Evolutionary conservation across 2,329 filamentous ascomycete species (phyloP).

Genomic region (Aspergillus piperis): DNA sequence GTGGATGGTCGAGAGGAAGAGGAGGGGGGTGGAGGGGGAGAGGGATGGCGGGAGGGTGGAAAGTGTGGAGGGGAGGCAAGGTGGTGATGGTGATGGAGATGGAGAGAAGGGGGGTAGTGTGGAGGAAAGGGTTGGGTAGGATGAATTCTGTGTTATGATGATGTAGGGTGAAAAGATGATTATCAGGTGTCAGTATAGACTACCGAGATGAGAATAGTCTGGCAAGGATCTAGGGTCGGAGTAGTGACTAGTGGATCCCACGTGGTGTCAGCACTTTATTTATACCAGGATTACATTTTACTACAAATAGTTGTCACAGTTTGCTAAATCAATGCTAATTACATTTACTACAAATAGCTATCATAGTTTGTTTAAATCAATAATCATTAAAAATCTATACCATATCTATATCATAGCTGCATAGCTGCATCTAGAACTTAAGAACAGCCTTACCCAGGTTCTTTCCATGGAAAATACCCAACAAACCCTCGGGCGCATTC

Average conservation of each 20-base stretch:
- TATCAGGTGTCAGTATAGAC: too few species aligned
- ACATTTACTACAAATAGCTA: background rate
- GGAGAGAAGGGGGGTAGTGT: background rate
- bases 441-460: constrained; percentile 87
- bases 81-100: background rate
- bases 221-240: background rate
- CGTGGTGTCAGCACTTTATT: too few species aligned
- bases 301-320: background rate
- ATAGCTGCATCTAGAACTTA: constrained; percentile 55
- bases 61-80: background rate
- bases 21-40: background rate
- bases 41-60: background rate
- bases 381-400: background rate
- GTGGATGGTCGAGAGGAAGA: too few species aligned
- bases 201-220: background rate
- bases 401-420: constrained; percentile 20
- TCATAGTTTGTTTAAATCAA: background rate
- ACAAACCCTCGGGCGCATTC: constrained; percentile 69
- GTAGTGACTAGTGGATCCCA: too few species aligned
- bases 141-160: background rate
- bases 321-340: background rate
- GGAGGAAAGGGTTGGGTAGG: too few species aligned
- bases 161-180: background rate
- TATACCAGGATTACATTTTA: too few species aligned
- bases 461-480: constrained; percentile 73